A percentile compares a stretch with the other conserved stretches of the same genome.
Evolutionary conservation across 2,329 filamentous ascomycete species (phyloP).

Genomic region (Pseudogymnoascus sp.): DNA sequence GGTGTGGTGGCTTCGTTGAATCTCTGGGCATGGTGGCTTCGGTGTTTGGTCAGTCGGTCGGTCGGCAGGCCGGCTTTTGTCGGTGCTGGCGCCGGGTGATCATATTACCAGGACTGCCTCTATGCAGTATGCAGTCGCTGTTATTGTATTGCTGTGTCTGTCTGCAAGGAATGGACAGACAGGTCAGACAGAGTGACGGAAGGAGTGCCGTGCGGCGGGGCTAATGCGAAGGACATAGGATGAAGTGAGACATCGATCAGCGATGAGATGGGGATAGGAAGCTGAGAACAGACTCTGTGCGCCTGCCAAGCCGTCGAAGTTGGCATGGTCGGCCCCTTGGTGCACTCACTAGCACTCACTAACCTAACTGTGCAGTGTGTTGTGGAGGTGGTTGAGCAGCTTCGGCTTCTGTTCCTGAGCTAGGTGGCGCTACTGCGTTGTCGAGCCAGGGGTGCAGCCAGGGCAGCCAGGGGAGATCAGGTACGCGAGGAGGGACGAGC

Average conservation of each 20-base stretch:
- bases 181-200: constrained; percentile 2
- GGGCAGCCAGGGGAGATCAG: neutral
- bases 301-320: constrained; percentile 1
- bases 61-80: neutral
- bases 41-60: neutral
- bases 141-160: neutral
- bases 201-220: constrained; percentile 1
- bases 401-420: constrained; percentile 8
- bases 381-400: neutral
- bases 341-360: neutral
- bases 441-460: neutral
- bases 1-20: neutral
- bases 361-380: neutral
- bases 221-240: neutral
- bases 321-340: neutral
- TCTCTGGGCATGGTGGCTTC: neutral
- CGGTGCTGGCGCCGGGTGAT: neutral
- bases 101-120: neutral
- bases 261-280: constrained; percentile 6
- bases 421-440: constrained; percentile 1
- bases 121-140: neutral
- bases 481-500: constrained; percentile 4
- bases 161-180: neutral
- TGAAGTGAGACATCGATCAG: constrained; percentile 4
- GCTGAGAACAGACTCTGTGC: neutral